Percentiles rank a stretch among this genome's conserved stretches.
Evolutionary conservation across 2,329 filamentous ascomycete species (phyloP).

Genomic region (Ambrosiella beaveri): DNA sequence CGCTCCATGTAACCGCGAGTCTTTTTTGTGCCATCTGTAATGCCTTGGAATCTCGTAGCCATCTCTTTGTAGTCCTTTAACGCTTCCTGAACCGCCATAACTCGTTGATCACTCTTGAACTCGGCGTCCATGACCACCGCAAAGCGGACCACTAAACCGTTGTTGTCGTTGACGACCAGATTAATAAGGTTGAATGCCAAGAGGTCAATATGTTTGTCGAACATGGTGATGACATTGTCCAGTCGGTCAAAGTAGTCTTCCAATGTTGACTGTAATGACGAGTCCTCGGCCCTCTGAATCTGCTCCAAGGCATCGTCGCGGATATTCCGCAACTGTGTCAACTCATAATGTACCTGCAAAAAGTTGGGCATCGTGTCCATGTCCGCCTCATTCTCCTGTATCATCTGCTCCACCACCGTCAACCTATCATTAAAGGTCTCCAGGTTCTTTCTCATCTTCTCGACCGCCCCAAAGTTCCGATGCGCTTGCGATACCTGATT

Average conservation of each 20-base stretch:
- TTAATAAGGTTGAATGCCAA: constrained; percentile 82
- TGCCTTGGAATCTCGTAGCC: constrained; percentile 81
- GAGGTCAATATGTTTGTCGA: constrained; percentile 83
- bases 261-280: constrained; percentile 61
- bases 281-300: constrained; percentile 61
- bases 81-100: constrained; percentile 80
- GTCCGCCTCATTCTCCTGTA: constrained; percentile 71
- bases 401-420: constrained; percentile 55
- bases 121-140: constrained; percentile 88
- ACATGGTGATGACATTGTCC: constrained; percentile 80
- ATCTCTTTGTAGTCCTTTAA: constrained; percentile 93
- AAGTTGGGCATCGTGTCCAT: constrained; percentile 83
- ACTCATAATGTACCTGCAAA: constrained; percentile 73
- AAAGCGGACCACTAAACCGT: constrained; percentile 74
- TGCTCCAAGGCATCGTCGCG: constrained; percentile 94
- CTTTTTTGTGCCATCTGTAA: constrained; percentile 82
- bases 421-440: constrained; percentile 73
- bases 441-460: constrained; percentile 82
- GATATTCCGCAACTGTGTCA: constrained; percentile 83
- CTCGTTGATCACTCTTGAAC: constrained; percentile 87
- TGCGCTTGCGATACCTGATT: constrained; percentile 87
- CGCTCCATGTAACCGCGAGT: constrained; percentile 94
- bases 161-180: constrained; percentile 71
- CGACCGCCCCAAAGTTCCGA: constrained; percentile 84
- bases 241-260: constrained; percentile 78